Evolutionary conservation across 2,329 filamentous ascomycete species (phyloP), one percentile per base, ranked within the genome.

Genomic region (Fusarium algeriense): DNA sequence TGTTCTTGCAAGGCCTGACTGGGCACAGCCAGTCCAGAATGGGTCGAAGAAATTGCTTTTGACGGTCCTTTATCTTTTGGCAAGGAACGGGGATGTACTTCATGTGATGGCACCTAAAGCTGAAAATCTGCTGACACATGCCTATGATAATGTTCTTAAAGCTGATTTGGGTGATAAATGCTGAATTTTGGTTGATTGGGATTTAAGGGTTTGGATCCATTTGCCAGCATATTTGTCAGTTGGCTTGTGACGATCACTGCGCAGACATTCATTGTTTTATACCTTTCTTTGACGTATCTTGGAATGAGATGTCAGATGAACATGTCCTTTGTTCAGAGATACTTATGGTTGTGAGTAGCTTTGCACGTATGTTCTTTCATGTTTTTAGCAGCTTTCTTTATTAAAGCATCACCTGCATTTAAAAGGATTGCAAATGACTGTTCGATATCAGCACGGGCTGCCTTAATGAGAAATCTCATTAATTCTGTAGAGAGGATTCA

Each of bases 71-170:
- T 19, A 54, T 35, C 23, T 55, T 56, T n/a, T 20, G 26, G 46
- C 71, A 73, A 17, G 44, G 35, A 34, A 67, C 40, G 10, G 60
- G 55, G 5, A 54, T 32, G 32, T 64, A 69, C 8, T 38, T 35
- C 48, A 77, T 48, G 56, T 78, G 76, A 35, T 65, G 69, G 41
- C 76, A 77, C 15, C 53, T 55, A 17, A 69, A 77, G 23, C 64
- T 35, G 14, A 46, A 59, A 20, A 76, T 55, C 23, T 75, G 60
- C 26, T 73, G 66, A 35, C 76, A 78, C 75, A 76, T 77, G 19
- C 20, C 50, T 46, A 20, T 35, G 14, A 23, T 30, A 17, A 9
- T 64, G 13, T 30, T 23, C 20, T 26, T 40, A n/a, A n/a, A 19
- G 23, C 37, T 45, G 15, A 50, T 26, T 13, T 59, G 34, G 30